A percentile compares a stretch with the other conserved stretches of the same genome.
Evolutionary conservation across 306 rosid genomes (phyloP).

Genomic region (Inga laurina): DNA sequence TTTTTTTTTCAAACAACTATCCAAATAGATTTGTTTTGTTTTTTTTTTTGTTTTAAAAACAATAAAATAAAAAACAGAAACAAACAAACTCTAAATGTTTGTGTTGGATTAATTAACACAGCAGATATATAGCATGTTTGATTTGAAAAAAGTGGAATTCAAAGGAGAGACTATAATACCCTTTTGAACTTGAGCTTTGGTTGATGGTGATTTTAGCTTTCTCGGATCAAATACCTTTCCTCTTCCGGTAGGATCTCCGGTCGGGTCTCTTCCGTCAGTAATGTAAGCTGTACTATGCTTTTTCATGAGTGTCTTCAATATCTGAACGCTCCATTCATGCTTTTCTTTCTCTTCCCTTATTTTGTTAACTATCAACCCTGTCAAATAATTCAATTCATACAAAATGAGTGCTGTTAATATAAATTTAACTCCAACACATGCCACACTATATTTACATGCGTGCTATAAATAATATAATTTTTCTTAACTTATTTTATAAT

Average conservation of each 20-base stretch:
- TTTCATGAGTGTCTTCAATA: neutral
- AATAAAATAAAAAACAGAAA: too few species aligned
- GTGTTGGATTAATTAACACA: neutral
- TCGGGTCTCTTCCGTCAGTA: neutral
- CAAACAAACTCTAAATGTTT: too few species aligned
- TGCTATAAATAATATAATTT: too few species aligned
- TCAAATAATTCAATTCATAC: neutral
- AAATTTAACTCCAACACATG: too few species aligned
- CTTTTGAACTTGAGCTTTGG: neutral
- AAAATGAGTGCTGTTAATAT: too few species aligned
- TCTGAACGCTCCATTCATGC: neutral
- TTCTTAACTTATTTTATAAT: too few species aligned
- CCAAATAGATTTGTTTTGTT: too few species aligned
- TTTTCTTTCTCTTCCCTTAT: neutral
- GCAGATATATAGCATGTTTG: neutral
- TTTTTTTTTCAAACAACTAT: too few species aligned
- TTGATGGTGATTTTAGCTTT: neutral
- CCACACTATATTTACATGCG: too few species aligned
- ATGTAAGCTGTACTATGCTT: neutral
- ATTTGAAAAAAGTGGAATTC: neutral
- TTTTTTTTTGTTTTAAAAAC: too few species aligned
- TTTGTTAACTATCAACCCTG: too few species aligned
- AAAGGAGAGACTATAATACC: neutral
- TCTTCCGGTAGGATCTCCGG: neutral
- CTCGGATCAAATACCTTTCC: neutral